Evolutionary conservation across 225 moss, liverwort and hornwort species (phyloP), one percentile per base, ranked within the genome.

Genomic region (Bryoerythrophyllum caledonicum): DNA sequence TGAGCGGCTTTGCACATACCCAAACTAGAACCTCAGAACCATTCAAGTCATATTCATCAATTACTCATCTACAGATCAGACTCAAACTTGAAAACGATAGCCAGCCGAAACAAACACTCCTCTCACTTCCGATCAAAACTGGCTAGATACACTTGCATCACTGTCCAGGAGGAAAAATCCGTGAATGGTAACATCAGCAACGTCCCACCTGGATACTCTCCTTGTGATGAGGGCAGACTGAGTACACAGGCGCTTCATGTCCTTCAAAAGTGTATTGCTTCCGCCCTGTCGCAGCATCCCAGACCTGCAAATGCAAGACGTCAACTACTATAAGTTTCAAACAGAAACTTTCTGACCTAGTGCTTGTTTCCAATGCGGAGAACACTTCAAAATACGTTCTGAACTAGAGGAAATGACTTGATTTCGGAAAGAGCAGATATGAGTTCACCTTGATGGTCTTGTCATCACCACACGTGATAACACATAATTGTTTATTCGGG

Each of bases 151-250:
- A 43, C 0, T 0, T 12, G 16, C 10, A 15, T 38, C 4, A 24
- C 37, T 25, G 25, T 10, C 25, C 8, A 81, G 32, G 10, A 16
- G 21, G 44, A 28, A 65, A 54, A 70, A n/a, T n/a, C 3, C 24
- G 19, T 21, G 37, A 7, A 23, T 11, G 25, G 25, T 6, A 58
- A 69, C 13, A 67, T 67, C 48, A 28, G 73, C 35, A 37, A 44
- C 9, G 23, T 40, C 63, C 26, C 55, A 95, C 95, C 95, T 95
- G 95, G 53, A 95, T 95, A 65, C 78, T 95, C 85, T 96, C 95
- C 65, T 93, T 97, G 81, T 97, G 93, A 76, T 97, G 97, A 66
- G 97, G 97, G 91, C 96, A 96, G 34, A 96, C 96, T 61, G 94
- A 97, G 80, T 92, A 94, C 21, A 97, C 96, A 60, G 96, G 96